Conservation (phyloP, 805 yeast species). For the Metschnikowia gelsemii region DNA sequence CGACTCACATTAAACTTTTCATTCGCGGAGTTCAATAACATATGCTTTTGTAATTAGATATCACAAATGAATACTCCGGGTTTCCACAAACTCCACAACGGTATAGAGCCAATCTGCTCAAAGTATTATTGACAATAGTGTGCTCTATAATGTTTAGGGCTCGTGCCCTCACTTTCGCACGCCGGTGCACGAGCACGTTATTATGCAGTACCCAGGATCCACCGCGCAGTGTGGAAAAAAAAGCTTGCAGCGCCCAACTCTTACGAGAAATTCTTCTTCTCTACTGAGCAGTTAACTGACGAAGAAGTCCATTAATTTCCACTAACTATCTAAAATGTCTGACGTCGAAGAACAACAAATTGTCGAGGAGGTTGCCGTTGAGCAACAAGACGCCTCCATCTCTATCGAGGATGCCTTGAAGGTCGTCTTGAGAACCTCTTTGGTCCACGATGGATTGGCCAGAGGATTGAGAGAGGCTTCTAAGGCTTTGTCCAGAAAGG, state of each 20-base stretch:
- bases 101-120: too few species aligned
- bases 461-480: slow-evolving; percentile 99
- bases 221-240: slow-evolving; percentile 4
- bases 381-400: slow-evolving; percentile 83
- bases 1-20: too few species aligned
- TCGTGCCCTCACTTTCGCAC: slow-evolving; percentile 8
- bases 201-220: neutral
- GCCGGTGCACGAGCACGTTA: neutral
- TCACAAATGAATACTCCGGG: too few species aligned
- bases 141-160: slow-evolving; percentile 8
- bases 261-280: slow-evolving; percentile 13
- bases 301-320: slow-evolving; percentile 59
- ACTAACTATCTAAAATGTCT: slow-evolving; percentile 57
- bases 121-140: too few species aligned
- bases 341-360: slow-evolving; percentile 88
- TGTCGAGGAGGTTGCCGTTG: slow-evolving; percentile 80
- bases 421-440: slow-evolving; percentile 96
- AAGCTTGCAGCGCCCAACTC: slow-evolving; percentile 5
- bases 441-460: slow-evolving; percentile 99
- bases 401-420: slow-evolving; percentile 98
- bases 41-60: too few species aligned
- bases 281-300: slow-evolving; percentile 48
- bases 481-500: slow-evolving; percentile 96
- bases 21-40: too few species aligned
- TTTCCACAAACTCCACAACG: too few species aligned